Evolutionary conservation across 768 basidiomycete genomes (phyloP), one percentile per base, ranked within the genome.

Genomic region (Suillus bovinus): DNA sequence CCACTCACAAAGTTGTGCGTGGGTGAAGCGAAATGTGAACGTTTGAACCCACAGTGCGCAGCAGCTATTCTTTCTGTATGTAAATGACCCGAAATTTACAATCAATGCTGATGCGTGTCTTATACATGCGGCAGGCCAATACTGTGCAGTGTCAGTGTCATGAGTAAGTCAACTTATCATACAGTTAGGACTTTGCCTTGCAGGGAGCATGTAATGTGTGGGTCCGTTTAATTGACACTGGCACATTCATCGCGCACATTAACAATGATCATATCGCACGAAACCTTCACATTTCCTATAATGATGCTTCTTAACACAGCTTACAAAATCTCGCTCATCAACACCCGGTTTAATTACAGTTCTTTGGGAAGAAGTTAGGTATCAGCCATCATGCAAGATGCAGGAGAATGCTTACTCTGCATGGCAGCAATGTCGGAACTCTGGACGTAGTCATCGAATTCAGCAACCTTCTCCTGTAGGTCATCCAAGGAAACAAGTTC

Each of bases 401-500:
- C 17, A 4, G 38, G 17, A 44, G 14, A 36, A 60, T 67, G 58
- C 79, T 67, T 74, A 94, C 93, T 95, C 78, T 95, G 94, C 94
- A 96, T 96, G 64, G 94, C 95, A 67, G 90, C 88, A 65, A 98
- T 76, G 74, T 98, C 95, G 34, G 90, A 82, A 76, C 93, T 94
- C 83, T 97, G 95, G 66, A 96, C 86, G 71, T 87, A 90, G 70
- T 94, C 93, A 14, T 93, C 92, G 63, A 92, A 87, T 68, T 91
- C 94, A 6, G 79, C 80, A 64, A 97, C 81, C 81, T 91, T 84
- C 76, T 99, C 96, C 77, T 98, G 94, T 66, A 99, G 84, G 24
- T 97, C 94, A 66, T 96, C 94, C 65, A 90, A 82, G 3, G 94
- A 96, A 58, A 99, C 88, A 66, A 91, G 89, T 70, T 96, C 96